Percentiles rank a stretch among this genome's conserved stretches.
phyloP scores from a whole-genome alignment of 2,329 filamentous ascomycete species.

The Neurospora sp. region DNA sequence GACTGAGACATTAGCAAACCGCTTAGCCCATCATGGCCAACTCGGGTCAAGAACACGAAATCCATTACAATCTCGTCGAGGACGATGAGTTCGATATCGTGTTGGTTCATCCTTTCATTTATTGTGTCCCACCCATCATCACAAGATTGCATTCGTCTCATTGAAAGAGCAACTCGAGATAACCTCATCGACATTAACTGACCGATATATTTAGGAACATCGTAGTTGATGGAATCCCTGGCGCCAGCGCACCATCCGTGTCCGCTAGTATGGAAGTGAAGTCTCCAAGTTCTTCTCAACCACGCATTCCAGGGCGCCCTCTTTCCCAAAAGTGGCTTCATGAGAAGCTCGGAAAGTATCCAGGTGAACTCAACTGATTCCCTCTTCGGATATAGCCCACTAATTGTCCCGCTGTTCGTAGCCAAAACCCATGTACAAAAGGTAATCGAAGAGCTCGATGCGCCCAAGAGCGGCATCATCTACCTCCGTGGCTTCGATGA shows the following conservation, averaged over 20 bases:
- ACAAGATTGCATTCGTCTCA: not conserved
- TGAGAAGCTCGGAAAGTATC: constrained; percentile 15
- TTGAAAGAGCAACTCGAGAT: not conserved
- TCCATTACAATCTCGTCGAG: constrained; percentile 32
- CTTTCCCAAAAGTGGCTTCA: constrained; percentile 6
- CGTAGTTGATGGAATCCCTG: constrained; percentile 21
- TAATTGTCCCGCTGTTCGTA: constrained; percentile 16
- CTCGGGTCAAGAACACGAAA: constrained; percentile 15
- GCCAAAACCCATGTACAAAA: constrained; percentile 49
- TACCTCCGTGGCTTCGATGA: constrained; percentile 44
- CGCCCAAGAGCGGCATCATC: constrained; percentile 37
- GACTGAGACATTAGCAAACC: not conserved
- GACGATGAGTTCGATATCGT: constrained; percentile 47
- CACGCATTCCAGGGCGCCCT: not conserved
- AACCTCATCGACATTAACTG: not conserved
- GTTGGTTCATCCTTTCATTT: constrained; percentile 26
- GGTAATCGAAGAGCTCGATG: constrained; percentile 40
- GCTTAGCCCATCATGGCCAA: not conserved
- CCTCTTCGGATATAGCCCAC: not conserved
- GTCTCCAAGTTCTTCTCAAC: constrained; percentile 2
- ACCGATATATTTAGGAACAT: constrained; percentile 23
- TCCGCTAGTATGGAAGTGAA: not conserved
- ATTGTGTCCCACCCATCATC: not conserved
- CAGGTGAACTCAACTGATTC: constrained; percentile 9
- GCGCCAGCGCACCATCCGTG: not conserved